Conservation (phyloP, 2,329 filamentous ascomycete genomes). For the Aspergillus quadricinctus region DNA sequence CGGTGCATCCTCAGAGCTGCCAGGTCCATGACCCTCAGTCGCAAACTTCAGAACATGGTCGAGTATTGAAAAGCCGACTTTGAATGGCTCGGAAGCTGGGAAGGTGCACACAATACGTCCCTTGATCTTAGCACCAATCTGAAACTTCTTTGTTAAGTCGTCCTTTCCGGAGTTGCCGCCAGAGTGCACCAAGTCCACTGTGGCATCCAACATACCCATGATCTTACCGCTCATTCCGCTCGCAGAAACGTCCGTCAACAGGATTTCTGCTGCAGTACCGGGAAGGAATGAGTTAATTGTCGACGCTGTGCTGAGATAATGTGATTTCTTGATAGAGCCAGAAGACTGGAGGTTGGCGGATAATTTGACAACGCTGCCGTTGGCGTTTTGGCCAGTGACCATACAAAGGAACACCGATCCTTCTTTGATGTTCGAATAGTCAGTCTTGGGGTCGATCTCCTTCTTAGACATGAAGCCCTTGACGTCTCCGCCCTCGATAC, state of each 20-base stretch:
- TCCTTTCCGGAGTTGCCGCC: conserved; percentile 65
- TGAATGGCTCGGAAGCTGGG: conserved; percentile 70
- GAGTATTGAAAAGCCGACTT: conserved; percentile 81
- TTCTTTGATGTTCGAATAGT: conserved; percentile 67
- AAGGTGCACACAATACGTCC: conserved; percentile 86
- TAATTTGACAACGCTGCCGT: conserved; percentile 81
- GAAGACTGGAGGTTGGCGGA: conserved; percentile 68
- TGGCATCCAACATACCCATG: conserved; percentile 85
- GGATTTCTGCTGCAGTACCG: conserved; percentile 80
- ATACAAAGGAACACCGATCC: conserved; percentile 82
- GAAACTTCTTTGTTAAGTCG: conserved; percentile 72
- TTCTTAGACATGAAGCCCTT: conserved; percentile 82
- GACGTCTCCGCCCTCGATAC: conserved; percentile 62
- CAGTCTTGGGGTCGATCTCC: conserved; percentile 65
- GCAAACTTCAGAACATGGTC: conserved; percentile 73
- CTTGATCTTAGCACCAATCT: conserved; percentile 77
- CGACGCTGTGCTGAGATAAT: conserved; percentile 68
- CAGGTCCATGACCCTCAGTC: conserved; percentile 27
- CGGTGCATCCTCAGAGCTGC: conserved; percentile 44
- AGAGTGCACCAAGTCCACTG: conserved; percentile 85
- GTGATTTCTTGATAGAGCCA: conserved; percentile 61
- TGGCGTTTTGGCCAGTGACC: conserved; percentile 68
- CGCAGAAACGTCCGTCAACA: conserved; percentile 70
- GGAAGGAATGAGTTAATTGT: conserved; percentile 88
- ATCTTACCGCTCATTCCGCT: conserved; percentile 84